These are phyloP conservation scores for Leccinum uliginosum DNA, from an alignment of 768 basidiomycete genomes.

Conservation along the genomic window DNA sequence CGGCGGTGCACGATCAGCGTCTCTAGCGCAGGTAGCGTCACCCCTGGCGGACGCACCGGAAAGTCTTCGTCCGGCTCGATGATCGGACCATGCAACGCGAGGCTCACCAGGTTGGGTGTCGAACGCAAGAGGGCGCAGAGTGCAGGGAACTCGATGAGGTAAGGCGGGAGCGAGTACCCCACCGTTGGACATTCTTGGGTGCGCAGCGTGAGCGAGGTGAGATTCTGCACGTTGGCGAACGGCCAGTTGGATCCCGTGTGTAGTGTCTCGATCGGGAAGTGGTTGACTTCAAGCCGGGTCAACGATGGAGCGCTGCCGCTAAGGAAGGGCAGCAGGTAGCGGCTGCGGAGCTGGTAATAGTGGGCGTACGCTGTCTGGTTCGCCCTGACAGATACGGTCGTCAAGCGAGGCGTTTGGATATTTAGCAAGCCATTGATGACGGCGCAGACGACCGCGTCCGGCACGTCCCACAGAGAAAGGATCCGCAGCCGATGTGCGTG, in stretches of 20 bases:
- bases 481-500: conserved; percentile 6
- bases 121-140: conserved; percentile 12
- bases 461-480: conserved; percentile 13
- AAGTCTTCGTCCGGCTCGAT: conserved; percentile 12
- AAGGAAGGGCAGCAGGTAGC: conserved; percentile 11
- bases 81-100: conserved; percentile 14
- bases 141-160: conserved; percentile 14
- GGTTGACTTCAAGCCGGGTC: conserved; percentile 13
- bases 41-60: not conserved
- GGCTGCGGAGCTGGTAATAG: conserved; percentile 6
- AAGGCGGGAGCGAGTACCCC: conserved; percentile 8
- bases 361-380: not conserved
- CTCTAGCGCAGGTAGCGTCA: conserved; percentile 5
- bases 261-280: conserved; percentile 14
- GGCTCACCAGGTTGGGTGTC: conserved; percentile 5
- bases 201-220: conserved; percentile 14
- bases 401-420: conserved; percentile 4
- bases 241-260: not conserved
- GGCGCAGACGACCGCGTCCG: conserved; percentile 9
- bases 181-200: conserved; percentile 7
- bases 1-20: conserved; percentile 17
- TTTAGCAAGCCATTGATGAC: conserved; percentile 1
- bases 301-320: conserved; percentile 4
- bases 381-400: conserved; percentile 11
- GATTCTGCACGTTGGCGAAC: conserved; percentile 2